Evolutionary conservation across 495 filamentous ascomycete species (phyloP), one percentile per base, ranked within the genome.

Genomic region (Talaromyces borbonicus): DNA sequence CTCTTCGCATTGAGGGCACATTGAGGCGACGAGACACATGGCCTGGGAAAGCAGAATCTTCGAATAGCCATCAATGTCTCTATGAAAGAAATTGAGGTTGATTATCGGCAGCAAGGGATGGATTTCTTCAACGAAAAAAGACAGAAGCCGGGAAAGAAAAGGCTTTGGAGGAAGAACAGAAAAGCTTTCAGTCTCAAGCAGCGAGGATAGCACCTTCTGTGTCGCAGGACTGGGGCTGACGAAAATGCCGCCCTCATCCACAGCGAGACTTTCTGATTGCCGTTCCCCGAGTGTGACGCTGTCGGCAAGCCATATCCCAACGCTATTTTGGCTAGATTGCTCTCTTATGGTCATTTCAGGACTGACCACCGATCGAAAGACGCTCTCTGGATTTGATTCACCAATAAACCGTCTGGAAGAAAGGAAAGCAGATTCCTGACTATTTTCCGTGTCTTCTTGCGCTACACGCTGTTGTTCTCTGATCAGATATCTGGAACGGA

Each of bases 271-370:
- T 6, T 14, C 38, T 41, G 4, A 8, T 24, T 25, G 8, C 1
- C 29, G 43, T 22, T 8, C 18, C 14, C n/a, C 24, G 0, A 31
- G 12, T 2, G 18, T 33, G 6, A 31, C 18, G 27, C 5, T 35
- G 1, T 46, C 20, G 16, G 24, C 27, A 25, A 31, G 29, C 43
- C 43, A 46, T 15, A 23, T 32, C 5, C 43, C 43, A 22, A 46
- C 15, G 26, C 20, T 35, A 14, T 44, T 9, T 32, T 38, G 35
- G 16, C 35, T 38, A n/a, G 26, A 30, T 31, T 44, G 14, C 5
- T n/a, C 42, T 1, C 19, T n/a, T 26, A 22, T 35, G 16, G 30
- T 22, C 8, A 22, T 24, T 2, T 26, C 4, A 26, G 27, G 30
- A 15, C 30, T 46, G 11, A 19, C 36, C 4, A 29, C 30, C 7